A percentile compares a stretch with the other conserved stretches of the same genome.
phyloP scores from a whole-genome alignment of 768 basidiomycete species.

The Obba rivulosa region DNA sequence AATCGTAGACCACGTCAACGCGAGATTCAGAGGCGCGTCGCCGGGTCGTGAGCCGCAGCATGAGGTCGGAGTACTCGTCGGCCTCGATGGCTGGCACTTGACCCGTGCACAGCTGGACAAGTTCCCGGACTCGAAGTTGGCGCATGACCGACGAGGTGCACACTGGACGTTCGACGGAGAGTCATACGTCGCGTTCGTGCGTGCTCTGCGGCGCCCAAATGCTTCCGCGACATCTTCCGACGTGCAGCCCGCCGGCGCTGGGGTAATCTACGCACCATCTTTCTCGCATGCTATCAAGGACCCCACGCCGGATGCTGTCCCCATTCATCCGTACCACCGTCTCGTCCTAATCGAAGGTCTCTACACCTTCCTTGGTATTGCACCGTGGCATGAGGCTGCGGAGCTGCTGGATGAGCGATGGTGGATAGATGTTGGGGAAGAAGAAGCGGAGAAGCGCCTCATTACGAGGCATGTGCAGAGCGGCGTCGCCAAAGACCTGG shows the following conservation, averaged over 20 bases:
- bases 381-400: conserved; percentile 68
- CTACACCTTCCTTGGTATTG: conserved; percentile 72
- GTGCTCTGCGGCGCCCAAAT: conserved; percentile 39
- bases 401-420: conserved; percentile 71
- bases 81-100: conserved; percentile 91
- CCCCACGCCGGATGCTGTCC: conserved; percentile 55
- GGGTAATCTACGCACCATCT: conserved; percentile 61
- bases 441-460: conserved; percentile 53
- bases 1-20: conserved; percentile 51
- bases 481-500: conserved; percentile 60
- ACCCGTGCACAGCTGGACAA: conserved; percentile 71
- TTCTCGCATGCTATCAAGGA: conserved; percentile 90
- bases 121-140: conserved; percentile 70
- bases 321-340: conserved; percentile 58
- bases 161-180: conserved; percentile 88
- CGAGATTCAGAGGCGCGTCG: conserved; percentile 23
- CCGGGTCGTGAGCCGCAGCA: conserved; percentile 2
- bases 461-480: conserved; percentile 72
- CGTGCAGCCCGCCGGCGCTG: background rate
- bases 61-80: conserved; percentile 55
- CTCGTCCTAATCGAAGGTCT: conserved; percentile 87
- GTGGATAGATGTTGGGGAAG: conserved; percentile 57
- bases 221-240: conserved; percentile 1
- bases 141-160: conserved; percentile 74
- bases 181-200: conserved; percentile 68